Evolutionary conservation across 1,284 basidiomycete genomes (phyloP).

Genomic region (Sanghuangporus baumii): DNA sequence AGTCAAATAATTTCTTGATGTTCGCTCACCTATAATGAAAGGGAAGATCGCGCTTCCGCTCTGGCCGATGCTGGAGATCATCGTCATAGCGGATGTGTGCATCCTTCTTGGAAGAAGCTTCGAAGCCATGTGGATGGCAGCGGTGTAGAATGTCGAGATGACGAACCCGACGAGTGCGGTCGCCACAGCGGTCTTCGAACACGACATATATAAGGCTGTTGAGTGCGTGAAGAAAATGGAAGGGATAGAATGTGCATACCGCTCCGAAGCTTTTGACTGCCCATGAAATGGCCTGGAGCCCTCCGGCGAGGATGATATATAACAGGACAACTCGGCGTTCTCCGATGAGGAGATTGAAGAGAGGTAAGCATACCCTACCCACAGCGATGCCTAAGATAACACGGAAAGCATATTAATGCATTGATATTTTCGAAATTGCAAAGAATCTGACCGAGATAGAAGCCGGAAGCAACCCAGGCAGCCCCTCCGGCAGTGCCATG

Average conservation of each 20-base stretch:
- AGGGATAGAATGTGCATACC: constrained; percentile 3
- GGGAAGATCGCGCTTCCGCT: constrained; percentile 32
- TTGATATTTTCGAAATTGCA: not conserved
- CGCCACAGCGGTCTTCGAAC: constrained; percentile 24
- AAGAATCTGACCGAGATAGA: constrained; percentile 26
- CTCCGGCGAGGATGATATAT: constrained; percentile 28
- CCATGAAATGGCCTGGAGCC: constrained; percentile 29
- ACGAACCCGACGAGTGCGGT: constrained; percentile 31
- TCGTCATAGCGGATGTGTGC: constrained; percentile 30
- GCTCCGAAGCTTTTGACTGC: constrained; percentile 27
- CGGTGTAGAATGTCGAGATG: constrained; percentile 31
- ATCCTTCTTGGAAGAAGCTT: constrained; percentile 28
- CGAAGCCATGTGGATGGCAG: constrained; percentile 27
- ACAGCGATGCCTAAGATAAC: constrained; percentile 26
- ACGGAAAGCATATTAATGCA: not conserved
- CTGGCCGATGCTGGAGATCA: constrained; percentile 30
- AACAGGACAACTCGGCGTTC: constrained; percentile 29
- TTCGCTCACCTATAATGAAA: constrained; percentile 24
- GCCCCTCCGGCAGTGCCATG: constrained; percentile 27
- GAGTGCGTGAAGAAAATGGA: not conserved
- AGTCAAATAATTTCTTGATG: not conserved
- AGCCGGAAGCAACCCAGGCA: constrained; percentile 30
- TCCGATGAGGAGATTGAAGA: constrained; percentile 28
- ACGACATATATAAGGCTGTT: not conserved
- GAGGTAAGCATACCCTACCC: constrained; percentile 28